phyloP scores from a whole-genome alignment of 2,329 filamentous ascomycete species.

The Whalleya microplaca region DNA sequence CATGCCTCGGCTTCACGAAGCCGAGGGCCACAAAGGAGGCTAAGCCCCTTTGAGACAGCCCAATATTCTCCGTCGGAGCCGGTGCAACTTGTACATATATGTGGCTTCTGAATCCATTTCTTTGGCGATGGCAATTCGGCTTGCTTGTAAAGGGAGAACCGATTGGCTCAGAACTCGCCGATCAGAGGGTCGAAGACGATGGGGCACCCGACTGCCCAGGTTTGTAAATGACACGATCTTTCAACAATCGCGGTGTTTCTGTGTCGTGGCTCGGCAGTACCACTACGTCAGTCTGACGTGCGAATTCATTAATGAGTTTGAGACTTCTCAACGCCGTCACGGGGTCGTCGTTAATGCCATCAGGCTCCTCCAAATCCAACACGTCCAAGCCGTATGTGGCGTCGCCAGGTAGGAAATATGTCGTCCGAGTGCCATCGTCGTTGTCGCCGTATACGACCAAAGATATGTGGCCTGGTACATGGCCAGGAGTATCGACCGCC shows the following conservation, averaged over 20 bases:
- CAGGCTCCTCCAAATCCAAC: slow-evolving; percentile 38
- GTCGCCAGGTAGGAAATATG: slow-evolving; percentile 36
- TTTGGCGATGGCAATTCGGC: no score
- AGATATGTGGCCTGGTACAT: slow-evolving; percentile 39
- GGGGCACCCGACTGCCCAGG: no score
- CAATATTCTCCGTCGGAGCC: no score
- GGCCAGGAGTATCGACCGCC: slow-evolving; percentile 40
- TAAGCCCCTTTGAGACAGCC: no score
- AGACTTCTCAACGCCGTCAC: slow-evolving; percentile 35
- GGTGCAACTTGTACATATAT: no score
- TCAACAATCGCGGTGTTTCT: not conserved
- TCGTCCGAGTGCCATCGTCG: slow-evolving; percentile 31
- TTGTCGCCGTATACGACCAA: slow-evolving; percentile 24
- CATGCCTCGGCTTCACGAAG: no score
- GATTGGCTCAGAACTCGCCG: no score
- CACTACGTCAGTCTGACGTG: slow-evolving; percentile 29
- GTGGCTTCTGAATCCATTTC: no score
- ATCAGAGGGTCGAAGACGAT: no score
- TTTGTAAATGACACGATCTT: not conserved
- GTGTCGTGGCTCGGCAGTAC: slow-evolving; percentile 35
- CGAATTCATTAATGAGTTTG: slow-evolving; percentile 38
- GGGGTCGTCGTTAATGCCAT: slow-evolving; percentile 39
- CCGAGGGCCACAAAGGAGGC: no score
- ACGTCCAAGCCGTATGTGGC: slow-evolving; percentile 37
- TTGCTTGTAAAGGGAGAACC: no score